These are phyloP conservation scores for Russula sp. DNA, from an alignment of 768 basidiomycete genomes.

Conservation along the genomic window DNA sequence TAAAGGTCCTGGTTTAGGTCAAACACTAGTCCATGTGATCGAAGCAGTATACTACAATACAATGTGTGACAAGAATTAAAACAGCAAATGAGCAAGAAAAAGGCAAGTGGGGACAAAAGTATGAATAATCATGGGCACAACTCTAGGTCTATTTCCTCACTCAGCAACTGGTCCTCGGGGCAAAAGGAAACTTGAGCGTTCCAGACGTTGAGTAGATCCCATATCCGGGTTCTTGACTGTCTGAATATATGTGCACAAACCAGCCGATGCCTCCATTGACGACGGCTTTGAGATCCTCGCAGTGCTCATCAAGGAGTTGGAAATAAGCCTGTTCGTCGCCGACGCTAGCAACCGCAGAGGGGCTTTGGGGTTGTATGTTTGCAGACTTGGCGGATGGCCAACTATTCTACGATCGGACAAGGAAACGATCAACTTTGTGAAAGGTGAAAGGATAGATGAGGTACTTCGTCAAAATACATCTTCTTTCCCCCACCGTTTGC, in stretches of 20 bases:
- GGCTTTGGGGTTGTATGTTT: conserved; percentile 58
- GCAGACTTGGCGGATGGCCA: conserved; percentile 62
- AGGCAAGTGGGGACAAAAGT: background rate
- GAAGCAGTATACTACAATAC: background rate
- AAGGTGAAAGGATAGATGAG: conserved; percentile 4
- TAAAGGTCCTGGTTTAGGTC: background rate
- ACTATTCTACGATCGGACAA: conserved; percentile 44
- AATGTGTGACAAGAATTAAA: background rate
- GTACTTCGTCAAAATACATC: conserved; percentile 63
- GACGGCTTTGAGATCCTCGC: conserved; percentile 51
- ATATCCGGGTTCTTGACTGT: conserved; percentile 58
- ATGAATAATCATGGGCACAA: background rate
- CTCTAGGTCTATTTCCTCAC: too few species aligned
- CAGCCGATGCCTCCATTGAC: conserved; percentile 63
- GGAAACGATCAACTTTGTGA: background rate
- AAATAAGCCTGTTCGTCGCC: conserved; percentile 46
- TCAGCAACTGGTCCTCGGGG: conserved; percentile 56
- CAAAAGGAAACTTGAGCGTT: conserved; percentile 53
- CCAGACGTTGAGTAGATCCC: conserved; percentile 51
- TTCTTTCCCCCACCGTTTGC: conserved; percentile 57
- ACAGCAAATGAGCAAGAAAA: background rate
- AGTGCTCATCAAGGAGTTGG: conserved; percentile 54
- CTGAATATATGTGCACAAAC: conserved; percentile 78
- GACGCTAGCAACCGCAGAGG: conserved; percentile 44
- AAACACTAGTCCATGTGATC: background rate